Evolutionary conservation across 2,329 filamentous ascomycete genomes (phyloP), one percentile per base, ranked within the genome.

Genomic region (Monilinia aucupariae): DNA sequence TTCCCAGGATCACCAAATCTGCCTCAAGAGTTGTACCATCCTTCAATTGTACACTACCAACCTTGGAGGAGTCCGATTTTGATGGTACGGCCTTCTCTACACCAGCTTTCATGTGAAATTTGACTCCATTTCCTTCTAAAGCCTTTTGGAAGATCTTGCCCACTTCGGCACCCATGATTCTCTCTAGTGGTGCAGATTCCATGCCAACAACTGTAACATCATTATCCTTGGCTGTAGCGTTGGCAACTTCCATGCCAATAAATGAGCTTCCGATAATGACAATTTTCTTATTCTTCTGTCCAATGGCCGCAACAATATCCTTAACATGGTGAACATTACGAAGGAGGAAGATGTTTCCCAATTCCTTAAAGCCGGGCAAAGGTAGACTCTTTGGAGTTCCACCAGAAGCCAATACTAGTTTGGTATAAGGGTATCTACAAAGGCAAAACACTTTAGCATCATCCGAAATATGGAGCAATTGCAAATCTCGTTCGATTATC

Each of bases 241-340:
- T 94, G 65, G 90, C 93, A n/a, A 96, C 85, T 76, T 99, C 94
- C 90, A 99, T 96, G 48, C 94, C 94, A 72, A 99, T 99, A 76
- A 99, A 99, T 0, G 91, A 96, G 64, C 89, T 93, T 48, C 94
- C 94, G 61, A 99, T 81, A 17, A 99, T 82, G 53, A 96, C 91
- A 68, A 99, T 86, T 76, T 96, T 97, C 82, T 96, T 97, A 64
- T 85, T 86, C 73, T 90, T 88, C 50, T 90, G 85, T 37, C 91
- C 91, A 53, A 96, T 89, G 8, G 91, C 91, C 1, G 80, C 81
- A 32, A 91, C 81, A 68, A 99, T 97, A 64, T 81, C 82, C 74
- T 92, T 85, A 0, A 87, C 85, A 72, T 97, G 87, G 49, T 87
- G 82, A n/a, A 96, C 80, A 13, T 81, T 87, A 61, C 94, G 85